Evolutionary conservation across 2,329 filamentous ascomycete species (phyloP), one percentile per base, ranked within the genome.

Genomic region (Rutstroemia sp.): DNA sequence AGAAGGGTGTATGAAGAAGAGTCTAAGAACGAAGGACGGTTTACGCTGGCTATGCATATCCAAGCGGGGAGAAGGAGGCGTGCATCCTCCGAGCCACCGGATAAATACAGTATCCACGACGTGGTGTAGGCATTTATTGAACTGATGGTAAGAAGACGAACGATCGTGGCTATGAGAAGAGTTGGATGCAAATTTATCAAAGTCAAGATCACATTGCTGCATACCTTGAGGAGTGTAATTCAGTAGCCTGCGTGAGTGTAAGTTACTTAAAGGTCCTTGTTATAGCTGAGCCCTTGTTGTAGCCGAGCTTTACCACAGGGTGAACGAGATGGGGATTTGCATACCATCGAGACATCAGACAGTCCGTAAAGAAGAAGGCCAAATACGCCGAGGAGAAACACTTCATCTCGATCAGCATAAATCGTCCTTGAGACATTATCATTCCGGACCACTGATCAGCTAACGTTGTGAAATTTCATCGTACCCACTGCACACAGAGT

Each of bases 291-390:
- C 12, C 8, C 12, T 37, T 27, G 30, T 51, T 16, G 34, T 23
- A 23, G 23, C 23, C 23, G 23, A 23, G 23, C 23, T 23, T 23
- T 23, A 21, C 7, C 18, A 45, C 12, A 16, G n/a, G 23, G 18
- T n/a, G 38, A 10, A 44, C 14, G 21, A 19, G 18, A n/a, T 46
- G 34, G 12, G 18, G 19, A 41, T 34, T 18, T 45, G 72, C 77
- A 46, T 68, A 88, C 86, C 88, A 92, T 72, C 88, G 78, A 60
- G 87, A 90, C 87, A 92, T 91, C 66, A 92, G 80, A 71, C 87
- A 90, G 72, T 92, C 88, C 57, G 87, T 88, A 69, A 92, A 92
- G 74, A 90, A 88, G 71, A 90, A 92, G 51, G 86, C 87, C 59
- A 91, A 79, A 71, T 90, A 90, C 54, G 85, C 88, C 19, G 86